A percentile compares a stretch with the other conserved stretches of the same genome.
Conservation (phyloP, 208 protist species). For the Phytomonas serpens region DNA sequence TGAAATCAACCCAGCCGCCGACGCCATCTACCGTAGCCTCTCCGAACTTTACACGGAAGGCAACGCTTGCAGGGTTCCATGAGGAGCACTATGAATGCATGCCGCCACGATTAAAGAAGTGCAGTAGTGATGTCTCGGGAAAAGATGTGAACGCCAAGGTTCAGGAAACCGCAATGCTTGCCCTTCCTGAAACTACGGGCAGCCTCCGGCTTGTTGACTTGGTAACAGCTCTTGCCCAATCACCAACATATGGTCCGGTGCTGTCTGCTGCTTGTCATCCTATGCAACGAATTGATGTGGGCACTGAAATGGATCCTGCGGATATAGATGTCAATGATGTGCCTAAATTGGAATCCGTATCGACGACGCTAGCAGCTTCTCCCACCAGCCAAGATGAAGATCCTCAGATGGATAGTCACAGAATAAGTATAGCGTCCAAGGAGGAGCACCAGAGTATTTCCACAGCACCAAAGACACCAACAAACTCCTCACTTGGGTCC, state of each 20-base stretch:
- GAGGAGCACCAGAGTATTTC: not conserved
- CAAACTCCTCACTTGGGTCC: not conserved
- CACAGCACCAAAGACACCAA: not conserved
- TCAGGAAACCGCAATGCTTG: not conserved
- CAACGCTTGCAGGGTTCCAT: not conserved
- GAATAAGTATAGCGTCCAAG: not conserved
- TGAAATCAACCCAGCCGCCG: not conserved
- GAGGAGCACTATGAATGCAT: not conserved
- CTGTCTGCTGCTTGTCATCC: not conserved
- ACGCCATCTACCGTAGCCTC: not conserved
- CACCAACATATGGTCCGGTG: not conserved
- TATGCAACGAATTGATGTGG: not conserved
- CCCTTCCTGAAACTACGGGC: not conserved
- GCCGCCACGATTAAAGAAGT: not conserved
- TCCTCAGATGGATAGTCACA: not conserved
- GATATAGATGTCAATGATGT: not conserved
- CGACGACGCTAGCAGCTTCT: not conserved
- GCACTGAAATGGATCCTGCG: not conserved
- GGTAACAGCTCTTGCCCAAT: not conserved
- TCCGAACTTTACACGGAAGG: not conserved
- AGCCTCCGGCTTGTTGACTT: not conserved
- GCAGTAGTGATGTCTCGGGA: not conserved
- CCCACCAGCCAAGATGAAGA: not conserved
- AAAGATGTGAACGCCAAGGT: not conserved
- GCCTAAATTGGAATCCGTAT: not conserved